Evolutionary conservation across 306 rosid species (phyloP).

Genomic region (Quercus rubra): DNA sequence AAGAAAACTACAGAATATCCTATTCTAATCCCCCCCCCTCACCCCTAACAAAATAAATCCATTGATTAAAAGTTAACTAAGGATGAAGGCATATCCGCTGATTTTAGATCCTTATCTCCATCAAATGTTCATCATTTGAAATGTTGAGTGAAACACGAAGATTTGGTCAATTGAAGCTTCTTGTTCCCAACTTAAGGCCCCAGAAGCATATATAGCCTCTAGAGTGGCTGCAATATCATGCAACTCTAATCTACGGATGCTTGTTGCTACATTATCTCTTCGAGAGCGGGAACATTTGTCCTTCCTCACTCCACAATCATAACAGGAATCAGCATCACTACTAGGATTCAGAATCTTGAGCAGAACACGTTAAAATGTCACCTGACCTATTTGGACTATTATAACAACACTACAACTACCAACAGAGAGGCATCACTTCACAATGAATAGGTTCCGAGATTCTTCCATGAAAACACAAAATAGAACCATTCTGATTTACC

Average conservation of each 20-base stretch:
- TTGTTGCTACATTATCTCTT: constrained; percentile 37
- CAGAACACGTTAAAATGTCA: constrained; percentile 43
- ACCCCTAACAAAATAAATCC: too few relatives aligned
- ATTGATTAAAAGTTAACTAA: constrained; percentile 18
- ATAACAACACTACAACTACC: constrained; percentile 77
- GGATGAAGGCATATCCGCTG: constrained; percentile 29
- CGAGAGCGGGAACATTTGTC: constrained; percentile 29
- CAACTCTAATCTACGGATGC: constrained; percentile 76
- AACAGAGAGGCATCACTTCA: constrained; percentile 62
- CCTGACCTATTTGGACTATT: constrained; percentile 33
- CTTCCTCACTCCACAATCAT: constrained; percentile 38
- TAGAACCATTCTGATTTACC: constrained; percentile 29
- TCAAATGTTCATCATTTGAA: constrained; percentile 85
- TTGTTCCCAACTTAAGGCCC: constrained; percentile 91
- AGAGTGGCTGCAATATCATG: constrained; percentile 55
- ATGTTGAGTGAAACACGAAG: constrained; percentile 82
- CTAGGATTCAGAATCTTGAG: constrained; percentile 45
- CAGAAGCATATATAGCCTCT: constrained; percentile 69
- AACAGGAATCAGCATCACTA: constrained; percentile 67
- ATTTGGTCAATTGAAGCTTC: constrained; percentile 74
- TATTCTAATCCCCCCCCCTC: neutral
- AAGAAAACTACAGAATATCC: neutral
- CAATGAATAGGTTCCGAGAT: constrained; percentile 42
- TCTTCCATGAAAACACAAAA: constrained; percentile 42
- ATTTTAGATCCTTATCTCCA: constrained; percentile 45